phyloP scores from a whole-genome alignment of 345 rosid genomes.

The Laguncularia racemosa region DNA sequence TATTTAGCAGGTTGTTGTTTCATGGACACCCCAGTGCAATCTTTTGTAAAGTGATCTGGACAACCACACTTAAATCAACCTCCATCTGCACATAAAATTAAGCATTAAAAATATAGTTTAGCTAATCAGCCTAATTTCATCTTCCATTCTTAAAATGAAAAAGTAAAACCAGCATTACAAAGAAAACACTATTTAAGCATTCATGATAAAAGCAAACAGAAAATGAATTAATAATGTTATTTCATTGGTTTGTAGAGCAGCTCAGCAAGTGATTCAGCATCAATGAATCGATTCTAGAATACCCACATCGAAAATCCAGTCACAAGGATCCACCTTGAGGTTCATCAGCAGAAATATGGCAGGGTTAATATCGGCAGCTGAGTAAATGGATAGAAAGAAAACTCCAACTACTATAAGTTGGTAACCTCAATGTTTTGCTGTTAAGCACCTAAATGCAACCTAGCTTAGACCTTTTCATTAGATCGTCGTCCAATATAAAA shows the following conservation, averaged over 20 bases:
- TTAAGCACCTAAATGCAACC: too few relatives aligned
- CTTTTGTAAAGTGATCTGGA: slow-evolving; percentile 71
- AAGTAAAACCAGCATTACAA: neutral
- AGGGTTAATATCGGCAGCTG: too few relatives aligned
- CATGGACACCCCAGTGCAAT: slow-evolving; percentile 47
- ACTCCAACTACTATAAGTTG: too few relatives aligned
- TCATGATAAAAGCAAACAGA: too few relatives aligned
- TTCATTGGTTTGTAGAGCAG: slow-evolving; percentile 1
- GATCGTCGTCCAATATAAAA: too few relatives aligned
- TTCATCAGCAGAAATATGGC: too few relatives aligned
- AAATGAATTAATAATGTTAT: neutral
- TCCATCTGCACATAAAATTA: slow-evolving; percentile 29
- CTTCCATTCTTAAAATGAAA: neutral
- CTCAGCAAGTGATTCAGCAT: neutral
- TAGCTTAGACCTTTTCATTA: too few relatives aligned
- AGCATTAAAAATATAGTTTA: slow-evolving; percentile 1
- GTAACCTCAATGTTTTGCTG: too few relatives aligned
- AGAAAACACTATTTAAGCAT: neutral
- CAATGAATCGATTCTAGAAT: neutral
- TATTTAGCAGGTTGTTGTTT: slow-evolving; percentile 43
- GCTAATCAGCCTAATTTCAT: neutral
- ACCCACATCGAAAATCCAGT: neutral
- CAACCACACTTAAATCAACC: slow-evolving; percentile 92
- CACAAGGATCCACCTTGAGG: too few relatives aligned
- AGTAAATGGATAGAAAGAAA: too few relatives aligned